Evolutionary conservation across 441 rosid genomes (phyloP).

Genomic region (Populus hybrid): DNA sequence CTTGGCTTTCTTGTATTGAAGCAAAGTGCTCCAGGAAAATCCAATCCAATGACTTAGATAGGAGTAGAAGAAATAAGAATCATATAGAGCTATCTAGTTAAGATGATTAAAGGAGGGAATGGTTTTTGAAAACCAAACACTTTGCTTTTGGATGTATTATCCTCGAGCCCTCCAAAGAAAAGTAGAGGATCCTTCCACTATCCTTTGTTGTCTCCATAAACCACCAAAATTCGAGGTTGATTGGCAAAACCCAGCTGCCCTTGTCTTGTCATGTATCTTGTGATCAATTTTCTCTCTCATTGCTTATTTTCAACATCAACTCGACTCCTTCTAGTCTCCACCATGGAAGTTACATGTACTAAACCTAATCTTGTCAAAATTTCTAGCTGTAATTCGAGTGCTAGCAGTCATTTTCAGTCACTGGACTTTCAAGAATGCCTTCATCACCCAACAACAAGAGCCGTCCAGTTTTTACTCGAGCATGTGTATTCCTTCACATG

Average conservation of each 20-base stretch:
- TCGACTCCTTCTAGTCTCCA: constrained; percentile 7
- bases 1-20: neutral
- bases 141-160: constrained; percentile 5
- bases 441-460: neutral
- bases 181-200: constrained; percentile 3
- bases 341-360: neutral
- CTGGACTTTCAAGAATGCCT: neutral
- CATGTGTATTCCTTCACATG: neutral
- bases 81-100: neutral
- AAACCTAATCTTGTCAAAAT: neutral
- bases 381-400: neutral
- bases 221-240: constrained; percentile 13
- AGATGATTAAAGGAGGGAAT: neutral
- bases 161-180: constrained; percentile 21
- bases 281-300: neutral
- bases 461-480: constrained; percentile 1
- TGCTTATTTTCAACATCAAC: constrained; percentile 9
- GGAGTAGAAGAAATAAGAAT: neutral
- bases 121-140: neutral
- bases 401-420: neutral
- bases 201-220: constrained; percentile 15
- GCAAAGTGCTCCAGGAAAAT: neutral
- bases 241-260: neutral
- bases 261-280: constrained; percentile 6
- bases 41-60: neutral